phyloP scores from a whole-genome alignment of 495 filamentous ascomycete species.

The Gamarada debralockiae region DNA sequence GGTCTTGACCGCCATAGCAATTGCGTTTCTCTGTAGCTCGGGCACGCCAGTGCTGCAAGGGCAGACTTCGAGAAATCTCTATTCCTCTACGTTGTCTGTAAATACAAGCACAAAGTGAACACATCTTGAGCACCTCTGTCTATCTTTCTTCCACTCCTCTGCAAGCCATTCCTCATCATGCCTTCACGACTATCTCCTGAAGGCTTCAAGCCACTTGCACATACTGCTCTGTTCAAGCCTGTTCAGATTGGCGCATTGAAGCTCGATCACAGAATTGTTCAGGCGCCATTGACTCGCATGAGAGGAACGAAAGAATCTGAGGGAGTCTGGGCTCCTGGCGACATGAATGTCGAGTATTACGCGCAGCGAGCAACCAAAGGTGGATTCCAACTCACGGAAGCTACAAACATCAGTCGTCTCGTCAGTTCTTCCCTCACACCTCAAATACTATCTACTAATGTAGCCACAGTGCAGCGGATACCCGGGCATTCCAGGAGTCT shows the following conservation, averaged over 20 bases:
- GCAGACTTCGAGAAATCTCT: no score
- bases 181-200: conserved; percentile 3
- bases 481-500: conserved; percentile 60
- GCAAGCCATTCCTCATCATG: no score
- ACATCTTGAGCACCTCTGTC: no score
- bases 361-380: conserved; percentile 52
- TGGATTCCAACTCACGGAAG: conserved; percentile 61
- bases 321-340: conserved; percentile 32
- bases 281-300: conserved; percentile 42
- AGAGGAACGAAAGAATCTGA: conserved; percentile 31
- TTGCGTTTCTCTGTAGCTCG: no score
- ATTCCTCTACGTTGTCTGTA: no score
- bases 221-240: conserved; percentile 31
- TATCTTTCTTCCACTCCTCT: not conserved
- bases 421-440: not conserved
- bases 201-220: conserved; percentile 12
- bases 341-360: conserved; percentile 53
- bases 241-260: conserved; percentile 32
- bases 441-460: not conserved
- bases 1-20: no score
- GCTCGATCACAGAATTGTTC: conserved; percentile 37
- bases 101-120: not conserved
- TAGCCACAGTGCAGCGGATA: conserved; percentile 40
- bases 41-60: no score
- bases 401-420: conserved; percentile 49